Evolutionary conservation across 2,329 filamentous ascomycete genomes (phyloP).

Genomic region (Pseudopyricularia javanii): DNA sequence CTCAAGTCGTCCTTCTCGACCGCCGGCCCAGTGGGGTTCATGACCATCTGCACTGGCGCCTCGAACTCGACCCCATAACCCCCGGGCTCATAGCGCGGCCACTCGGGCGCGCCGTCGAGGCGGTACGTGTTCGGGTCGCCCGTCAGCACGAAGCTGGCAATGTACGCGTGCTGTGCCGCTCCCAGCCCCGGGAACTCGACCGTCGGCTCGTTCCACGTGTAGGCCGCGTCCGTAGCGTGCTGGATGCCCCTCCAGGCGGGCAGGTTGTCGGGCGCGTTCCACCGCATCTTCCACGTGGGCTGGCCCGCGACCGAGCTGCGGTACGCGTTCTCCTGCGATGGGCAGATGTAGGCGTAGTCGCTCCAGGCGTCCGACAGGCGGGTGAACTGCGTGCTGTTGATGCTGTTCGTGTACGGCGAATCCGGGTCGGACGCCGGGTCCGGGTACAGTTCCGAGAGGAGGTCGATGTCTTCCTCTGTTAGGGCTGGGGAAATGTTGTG

Average conservation of each 20-base stretch:
- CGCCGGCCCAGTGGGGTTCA: background rate
- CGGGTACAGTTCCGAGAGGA: constrained; percentile 24
- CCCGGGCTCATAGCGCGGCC: constrained; percentile 18
- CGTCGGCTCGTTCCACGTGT: constrained; percentile 2
- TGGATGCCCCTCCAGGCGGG: constrained; percentile 1
- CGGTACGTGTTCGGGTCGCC: constrained; percentile 51
- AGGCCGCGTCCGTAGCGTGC: background rate
- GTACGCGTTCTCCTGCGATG: background rate
- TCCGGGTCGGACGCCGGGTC: constrained; percentile 18
- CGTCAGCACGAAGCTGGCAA: constrained; percentile 58
- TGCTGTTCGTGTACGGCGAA: constrained; percentile 25
- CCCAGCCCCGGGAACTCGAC: background rate
- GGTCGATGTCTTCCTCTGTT: constrained; percentile 18
- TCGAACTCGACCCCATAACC: background rate
- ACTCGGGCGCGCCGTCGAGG: constrained; percentile 30
- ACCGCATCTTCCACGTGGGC: background rate
- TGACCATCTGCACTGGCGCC: background rate
- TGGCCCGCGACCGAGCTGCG: background rate
- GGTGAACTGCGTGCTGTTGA: constrained; percentile 32
- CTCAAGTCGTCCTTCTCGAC: background rate
- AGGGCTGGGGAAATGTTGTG: constrained; percentile 24
- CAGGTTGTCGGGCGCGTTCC: background rate
- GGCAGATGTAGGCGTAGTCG: constrained; percentile 34
- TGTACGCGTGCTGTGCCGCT: constrained; percentile 45
- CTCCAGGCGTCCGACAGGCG: constrained; percentile 41